Percentiles rank a stretch among this genome's conserved stretches.
Conservation (phyloP, 1,139 yeast species). For the Pichia norvegensis region DNA sequence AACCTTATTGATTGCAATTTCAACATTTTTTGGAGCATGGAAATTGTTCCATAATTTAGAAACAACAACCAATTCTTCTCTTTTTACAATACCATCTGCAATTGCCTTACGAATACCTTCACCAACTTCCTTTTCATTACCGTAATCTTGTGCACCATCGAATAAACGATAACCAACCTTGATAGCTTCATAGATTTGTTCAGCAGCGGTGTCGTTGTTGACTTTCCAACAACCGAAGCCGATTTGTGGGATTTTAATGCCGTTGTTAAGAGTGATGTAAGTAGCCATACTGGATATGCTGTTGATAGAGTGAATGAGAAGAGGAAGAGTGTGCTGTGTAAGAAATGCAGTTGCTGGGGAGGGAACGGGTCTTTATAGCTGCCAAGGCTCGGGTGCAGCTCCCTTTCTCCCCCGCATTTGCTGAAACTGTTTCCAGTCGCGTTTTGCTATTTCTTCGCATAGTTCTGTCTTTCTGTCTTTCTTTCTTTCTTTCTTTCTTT, state of each 20-base stretch:
- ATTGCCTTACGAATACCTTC: constrained; percentile 58
- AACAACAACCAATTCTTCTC: constrained; percentile 68
- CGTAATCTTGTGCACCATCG: constrained; percentile 75
- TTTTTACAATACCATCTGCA: constrained; percentile 55
- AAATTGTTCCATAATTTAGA: constrained; percentile 77
- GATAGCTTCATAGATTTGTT: constrained; percentile 28
- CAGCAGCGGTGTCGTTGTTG: constrained; percentile 45
- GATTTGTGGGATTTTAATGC: constrained; percentile 26
- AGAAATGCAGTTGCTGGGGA: neutral
- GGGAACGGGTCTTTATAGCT: neutral
- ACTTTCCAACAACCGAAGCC: constrained; percentile 35
- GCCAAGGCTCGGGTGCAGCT: neutral
- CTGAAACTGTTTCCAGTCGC: too few relatives aligned
- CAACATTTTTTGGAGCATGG: constrained; percentile 61
- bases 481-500: too few relatives aligned
- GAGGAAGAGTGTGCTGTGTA: neutral
- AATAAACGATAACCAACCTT: constrained; percentile 59
- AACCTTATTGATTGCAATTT: constrained; percentile 52
- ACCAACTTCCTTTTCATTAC: constrained; percentile 70
- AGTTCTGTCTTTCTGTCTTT: too few relatives aligned
- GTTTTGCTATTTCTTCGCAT: too few relatives aligned
- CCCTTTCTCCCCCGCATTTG: too few relatives aligned
- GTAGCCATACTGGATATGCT: neutral
- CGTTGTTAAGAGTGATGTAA: constrained; percentile 22
- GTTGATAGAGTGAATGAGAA: neutral